phyloP scores from a whole-genome alignment of 768 basidiomycete species.

The Coprinopsis marcescibilis region DNA sequence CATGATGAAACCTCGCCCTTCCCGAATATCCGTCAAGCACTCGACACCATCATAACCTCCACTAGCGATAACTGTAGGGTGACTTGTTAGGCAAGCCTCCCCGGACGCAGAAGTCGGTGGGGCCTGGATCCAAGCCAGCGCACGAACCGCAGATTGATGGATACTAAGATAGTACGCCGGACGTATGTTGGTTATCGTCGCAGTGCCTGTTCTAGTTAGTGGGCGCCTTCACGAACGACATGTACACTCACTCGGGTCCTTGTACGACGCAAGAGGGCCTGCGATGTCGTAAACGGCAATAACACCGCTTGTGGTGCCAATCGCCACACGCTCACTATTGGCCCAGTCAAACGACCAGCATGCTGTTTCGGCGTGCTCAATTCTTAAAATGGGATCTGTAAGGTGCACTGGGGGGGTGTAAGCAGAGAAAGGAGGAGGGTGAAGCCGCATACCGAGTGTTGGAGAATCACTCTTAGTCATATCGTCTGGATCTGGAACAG shows the following conservation, averaged over 20 bases:
- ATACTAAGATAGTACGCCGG: conserved; percentile 69
- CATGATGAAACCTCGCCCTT: conserved; percentile 59
- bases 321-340: conserved; percentile 75
- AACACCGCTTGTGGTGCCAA: conserved; percentile 74
- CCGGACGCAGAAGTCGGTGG: conserved; percentile 53
- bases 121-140: conserved; percentile 67
- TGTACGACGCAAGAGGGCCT: conserved; percentile 30
- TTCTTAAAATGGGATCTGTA: conserved; percentile 58
- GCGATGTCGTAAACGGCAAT: conserved; percentile 56
- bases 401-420: conserved; percentile 62
- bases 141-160: conserved; percentile 78
- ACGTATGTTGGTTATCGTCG: conserved; percentile 36
- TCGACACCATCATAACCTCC: conserved; percentile 80
- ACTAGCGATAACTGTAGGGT: conserved; percentile 71
- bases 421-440: no score
- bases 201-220: no score
- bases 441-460: no score
- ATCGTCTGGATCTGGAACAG: conserved; percentile 73
- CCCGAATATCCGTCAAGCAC: conserved; percentile 71
- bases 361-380: conserved; percentile 71
- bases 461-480: conserved; percentile 17
- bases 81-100: conserved; percentile 35
- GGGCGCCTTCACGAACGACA: no score
- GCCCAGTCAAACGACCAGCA: conserved; percentile 88
- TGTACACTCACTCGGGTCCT: conserved; percentile 29